These are phyloP conservation scores for Ormosia emarginata DNA, from an alignment of 306 rosid genomes.

Conservation along the genomic window DNA sequence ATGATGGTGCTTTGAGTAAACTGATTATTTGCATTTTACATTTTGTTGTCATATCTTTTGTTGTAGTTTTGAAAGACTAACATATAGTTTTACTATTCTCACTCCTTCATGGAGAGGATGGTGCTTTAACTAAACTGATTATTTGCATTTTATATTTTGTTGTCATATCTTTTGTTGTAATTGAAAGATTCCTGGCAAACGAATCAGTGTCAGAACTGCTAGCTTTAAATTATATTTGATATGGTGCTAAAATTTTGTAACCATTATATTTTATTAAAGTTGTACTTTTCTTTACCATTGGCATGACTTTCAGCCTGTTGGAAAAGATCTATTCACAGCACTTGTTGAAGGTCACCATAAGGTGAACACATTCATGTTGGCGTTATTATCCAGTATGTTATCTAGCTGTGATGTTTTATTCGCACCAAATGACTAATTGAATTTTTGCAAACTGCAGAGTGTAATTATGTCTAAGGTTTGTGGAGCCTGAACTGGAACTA, in stretches of 20 bases:
- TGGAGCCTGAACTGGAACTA: slow-evolving; percentile 86
- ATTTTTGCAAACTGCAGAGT: slow-evolving; percentile 49
- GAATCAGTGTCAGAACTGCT: too few species aligned
- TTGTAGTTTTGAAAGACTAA: too few species aligned
- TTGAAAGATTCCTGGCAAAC: too few species aligned
- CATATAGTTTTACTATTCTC: too few species aligned
- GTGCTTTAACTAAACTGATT: too few species aligned
- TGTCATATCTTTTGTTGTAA: too few species aligned
- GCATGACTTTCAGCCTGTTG: slow-evolving; percentile 79
- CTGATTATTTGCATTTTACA: too few species aligned
- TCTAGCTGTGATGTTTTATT: background rate
- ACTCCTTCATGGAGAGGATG: background rate
- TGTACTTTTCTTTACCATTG: slow-evolving; percentile 30
- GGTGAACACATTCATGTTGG: slow-evolving; percentile 39
- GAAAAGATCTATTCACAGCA: slow-evolving; percentile 92
- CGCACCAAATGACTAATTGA: slow-evolving; percentile 20
- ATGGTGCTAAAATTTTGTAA: background rate
- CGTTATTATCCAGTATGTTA: background rate
- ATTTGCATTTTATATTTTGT: too few species aligned
- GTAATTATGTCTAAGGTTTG: slow-evolving; percentile 94
- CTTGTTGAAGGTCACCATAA: slow-evolving; percentile 97
- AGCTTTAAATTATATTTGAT: background rate
- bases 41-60: too few species aligned
- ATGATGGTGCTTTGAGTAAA: too few species aligned
- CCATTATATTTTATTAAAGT: slow-evolving; percentile 1